Conservation (phyloP, 73 alveolate species). For the Symbiodinium natans region DNA sequence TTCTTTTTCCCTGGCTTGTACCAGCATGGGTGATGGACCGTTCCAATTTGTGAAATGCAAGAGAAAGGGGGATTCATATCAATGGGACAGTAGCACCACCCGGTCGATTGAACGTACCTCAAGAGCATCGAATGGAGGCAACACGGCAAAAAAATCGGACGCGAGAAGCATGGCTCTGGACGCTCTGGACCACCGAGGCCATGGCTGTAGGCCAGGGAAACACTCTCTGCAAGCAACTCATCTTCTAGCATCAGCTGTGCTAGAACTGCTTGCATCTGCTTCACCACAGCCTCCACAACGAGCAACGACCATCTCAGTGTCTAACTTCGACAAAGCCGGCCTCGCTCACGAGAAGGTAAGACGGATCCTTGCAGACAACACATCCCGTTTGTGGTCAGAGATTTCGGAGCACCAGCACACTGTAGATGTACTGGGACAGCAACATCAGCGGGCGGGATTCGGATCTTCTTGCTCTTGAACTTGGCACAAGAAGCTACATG, state of each 20-base stretch:
- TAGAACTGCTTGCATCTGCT: conserved; percentile 45
- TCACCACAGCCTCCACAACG: conserved; percentile 12
- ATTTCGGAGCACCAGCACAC: too few relatives aligned
- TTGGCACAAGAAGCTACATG: neutral
- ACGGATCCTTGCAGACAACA: neutral
- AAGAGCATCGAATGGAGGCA: neutral
- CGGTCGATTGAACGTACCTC: neutral
- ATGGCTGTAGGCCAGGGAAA: conserved; percentile 44
- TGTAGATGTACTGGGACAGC: neutral
- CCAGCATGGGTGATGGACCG: too few relatives aligned
- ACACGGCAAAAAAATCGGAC: too few relatives aligned
- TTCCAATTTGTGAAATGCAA: too few relatives aligned
- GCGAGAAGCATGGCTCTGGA: too few relatives aligned
- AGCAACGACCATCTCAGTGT: neutral
- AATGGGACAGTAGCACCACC: neutral
- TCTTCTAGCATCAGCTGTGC: conserved; percentile 87
- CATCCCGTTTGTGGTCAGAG: too few relatives aligned
- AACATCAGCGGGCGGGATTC: conserved; percentile 80
- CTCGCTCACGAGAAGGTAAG: conserved; percentile 2
- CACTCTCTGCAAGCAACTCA: conserved; percentile 61
- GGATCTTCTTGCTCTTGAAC: conserved; percentile 80
- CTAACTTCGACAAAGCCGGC: neutral
- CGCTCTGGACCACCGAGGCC: neutral
- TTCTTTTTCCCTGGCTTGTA: conserved; percentile 34
- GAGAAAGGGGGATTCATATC: too few relatives aligned